Evolutionary conservation across 345 rosid genomes (phyloP), one percentile per base, ranked within the genome.

Genomic region (Alliaria petiolata): DNA sequence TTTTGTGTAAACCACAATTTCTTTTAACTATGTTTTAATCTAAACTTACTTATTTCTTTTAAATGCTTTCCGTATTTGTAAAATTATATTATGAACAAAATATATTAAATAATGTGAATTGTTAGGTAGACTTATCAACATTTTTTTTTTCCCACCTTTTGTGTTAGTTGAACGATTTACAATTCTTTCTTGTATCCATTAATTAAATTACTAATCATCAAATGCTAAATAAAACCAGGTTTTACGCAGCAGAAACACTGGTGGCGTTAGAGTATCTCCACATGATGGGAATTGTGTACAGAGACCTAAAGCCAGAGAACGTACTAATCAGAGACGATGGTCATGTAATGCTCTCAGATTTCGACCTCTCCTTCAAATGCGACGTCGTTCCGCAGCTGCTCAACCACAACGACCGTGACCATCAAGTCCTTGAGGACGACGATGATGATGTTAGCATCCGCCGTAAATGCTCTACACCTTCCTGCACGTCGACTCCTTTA

Each of bases 331-430:
- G 91, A 79, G 88, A 83, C 36, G 91, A 86, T 65, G 95, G 95
- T 2, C 91, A 89, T 65, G 79, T 89, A 20, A 89, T 86, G 91
- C 88, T 89, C 28, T 81, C 95, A 9, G 95, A 89, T 65, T 89
- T 89, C 54, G 95, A 89, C 31, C 91, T 89, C 64, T 89, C 91
- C 16, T 83, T 93, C 78, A 93, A 87, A 81, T 90, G 93, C 53
- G 89, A 90, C 49, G 95, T 93, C n/a, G 86, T 90, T 22, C 98
- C 97, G 0, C 80, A 80, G 70, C 83, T 93, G 34, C 64, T 88
- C 33, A 80, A 76, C 61, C 26, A 72, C 69, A 74, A 46, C 33
- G 74, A 59, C 33, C 35, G 25, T 44, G 25, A 19, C 19, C 30
- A 8, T 25, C 49, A 46, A n/a, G n/a, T n/a, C n/a, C n/a, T n/a